Base-by-base conservation (phyloP, 2,329 filamentous ascomycete species). In the Lachnellula occidentalis region DNA sequence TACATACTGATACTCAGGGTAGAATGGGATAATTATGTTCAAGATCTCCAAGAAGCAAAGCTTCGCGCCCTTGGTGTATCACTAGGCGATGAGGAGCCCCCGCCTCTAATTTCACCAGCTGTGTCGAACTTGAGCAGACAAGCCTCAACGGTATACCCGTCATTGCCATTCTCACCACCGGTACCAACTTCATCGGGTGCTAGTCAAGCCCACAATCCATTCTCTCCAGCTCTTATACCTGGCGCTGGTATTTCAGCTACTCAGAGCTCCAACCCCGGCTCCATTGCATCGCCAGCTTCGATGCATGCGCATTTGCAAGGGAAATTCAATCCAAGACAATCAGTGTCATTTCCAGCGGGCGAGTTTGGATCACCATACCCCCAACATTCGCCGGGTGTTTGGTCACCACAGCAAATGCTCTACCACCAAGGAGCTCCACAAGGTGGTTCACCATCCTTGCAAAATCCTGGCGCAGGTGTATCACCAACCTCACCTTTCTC, bases 41-140 rank as follows among this genome's bases (percentile, higher is more conserved):
- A 87, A 52, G 86, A 87, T 61, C 76, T 97, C 36, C 85, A 89
- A 62, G 94, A 99, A 73, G 90, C 92, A 57, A 99, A 96, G 73
- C 78, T 99, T 50, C 85, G 91, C 58, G 92, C 92, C 49, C 78
- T 99, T 53, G 94, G 94, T 60, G 94, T 97, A 12, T 91, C 84
- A 17, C 79, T 89, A 57, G 88, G 85, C 36, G 84, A 87, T 48
- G 86, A 90, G 5, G 89, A 94, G 50, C 73, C 80, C 57, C 72
- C 78, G 50, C 74, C 80, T 4, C 82, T 83, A 3, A 78, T 86
- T 61, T 92, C 90, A 14, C 85, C 86, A 9, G 81, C 75, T n/a
- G 76, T 76, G 3, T 78, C 80, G 9, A 75, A 78, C 49, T 75
- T 86, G 61, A 64, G 83, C 64, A 77, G 86, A 55, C 86, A 88